phyloP scores from a whole-genome alignment of 1,139 yeast species.

The Meyerozyma smithsonii region DNA sequence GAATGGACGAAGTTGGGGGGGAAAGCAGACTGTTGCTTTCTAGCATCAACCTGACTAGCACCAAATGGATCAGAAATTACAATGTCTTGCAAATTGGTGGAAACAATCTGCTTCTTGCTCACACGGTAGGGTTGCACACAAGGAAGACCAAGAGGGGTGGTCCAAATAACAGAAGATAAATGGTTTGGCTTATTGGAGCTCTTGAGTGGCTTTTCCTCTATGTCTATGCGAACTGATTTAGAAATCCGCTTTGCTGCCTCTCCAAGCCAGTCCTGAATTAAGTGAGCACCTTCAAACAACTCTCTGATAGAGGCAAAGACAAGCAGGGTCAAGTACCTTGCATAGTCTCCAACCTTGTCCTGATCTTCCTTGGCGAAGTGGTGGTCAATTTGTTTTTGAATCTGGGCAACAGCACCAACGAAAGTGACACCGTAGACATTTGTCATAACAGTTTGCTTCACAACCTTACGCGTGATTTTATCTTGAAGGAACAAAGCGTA shows the following conservation, averaged over 20 bases:
- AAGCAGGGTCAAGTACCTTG: conserved; percentile 69
- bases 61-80: conserved; percentile 80
- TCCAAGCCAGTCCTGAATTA: conserved; percentile 94
- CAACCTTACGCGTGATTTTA: conserved; percentile 77
- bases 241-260: conserved; percentile 79
- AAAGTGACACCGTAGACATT: conserved; percentile 97
- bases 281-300: conserved; percentile 87
- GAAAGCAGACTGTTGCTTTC: conserved; percentile 89
- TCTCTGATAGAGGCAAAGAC: conserved; percentile 84
- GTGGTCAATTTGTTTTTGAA: conserved; percentile 56
- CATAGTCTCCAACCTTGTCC: conserved; percentile 36
- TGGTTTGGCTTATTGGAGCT: conserved; percentile 48
- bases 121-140: conserved; percentile 95
- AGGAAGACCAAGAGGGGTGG: conserved; percentile 89
- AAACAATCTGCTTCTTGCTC: conserved; percentile 55
- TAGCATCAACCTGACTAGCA: conserved; percentile 74
- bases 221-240: conserved; percentile 68
- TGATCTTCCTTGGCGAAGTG: conserved; percentile 42
- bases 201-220: conserved; percentile 23
- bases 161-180: conserved; percentile 93
- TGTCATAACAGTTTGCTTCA: conserved; percentile 97
- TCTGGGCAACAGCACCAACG: conserved; percentile 89
- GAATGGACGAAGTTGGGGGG: conserved; percentile 97
- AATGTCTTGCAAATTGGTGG: conserved; percentile 80
- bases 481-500: conserved; percentile 54